phyloP scores from a whole-genome alignment of 2,329 filamentous ascomycete genomes.

The Calonectria hongkongensis region DNA sequence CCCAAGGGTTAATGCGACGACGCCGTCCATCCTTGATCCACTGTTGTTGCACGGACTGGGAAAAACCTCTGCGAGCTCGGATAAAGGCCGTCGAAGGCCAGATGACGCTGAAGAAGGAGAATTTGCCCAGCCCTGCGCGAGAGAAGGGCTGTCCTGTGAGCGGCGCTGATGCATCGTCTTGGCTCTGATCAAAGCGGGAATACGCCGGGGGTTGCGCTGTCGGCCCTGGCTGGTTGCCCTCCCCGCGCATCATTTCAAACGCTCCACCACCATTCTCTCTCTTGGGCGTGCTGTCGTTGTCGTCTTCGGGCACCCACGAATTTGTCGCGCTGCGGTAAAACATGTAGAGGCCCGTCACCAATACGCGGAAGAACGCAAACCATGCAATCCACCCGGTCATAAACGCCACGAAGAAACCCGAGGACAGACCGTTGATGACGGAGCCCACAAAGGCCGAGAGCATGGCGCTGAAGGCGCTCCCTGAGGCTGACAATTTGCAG shows the following conservation, averaged over 20 bases:
- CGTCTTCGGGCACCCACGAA: constrained; percentile 15
- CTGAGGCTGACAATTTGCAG: constrained; percentile 2
- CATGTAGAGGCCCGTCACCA: constrained; percentile 2
- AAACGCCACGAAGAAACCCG: constrained; percentile 9
- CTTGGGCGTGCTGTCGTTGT: background rate
- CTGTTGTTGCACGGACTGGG: background rate
- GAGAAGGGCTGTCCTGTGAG: background rate
- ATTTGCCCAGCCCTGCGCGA: background rate
- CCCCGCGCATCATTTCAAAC: constrained; percentile 2
- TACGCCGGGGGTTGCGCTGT: constrained; percentile 1
- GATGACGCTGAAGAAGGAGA: background rate
- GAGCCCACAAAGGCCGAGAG: constrained; percentile 16
- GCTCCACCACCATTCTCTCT: background rate
- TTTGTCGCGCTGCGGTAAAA: constrained; percentile 16
- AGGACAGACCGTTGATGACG: constrained; percentile 23
- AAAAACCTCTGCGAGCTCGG: background rate
- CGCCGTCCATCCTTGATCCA: background rate
- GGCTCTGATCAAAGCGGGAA: background rate
- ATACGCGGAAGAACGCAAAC: constrained; percentile 7
- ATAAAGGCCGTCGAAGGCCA: constrained; percentile 6
- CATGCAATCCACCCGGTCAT: constrained; percentile 10
- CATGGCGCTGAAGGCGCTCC: constrained; percentile 13
- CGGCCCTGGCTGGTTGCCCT: background rate
- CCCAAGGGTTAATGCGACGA: background rate
- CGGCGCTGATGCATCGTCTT: constrained; percentile 1